These are phyloP conservation scores for Zea luxurians DNA, from an alignment of 176 grass and related monocot species.

Conservation along the genomic window DNA sequence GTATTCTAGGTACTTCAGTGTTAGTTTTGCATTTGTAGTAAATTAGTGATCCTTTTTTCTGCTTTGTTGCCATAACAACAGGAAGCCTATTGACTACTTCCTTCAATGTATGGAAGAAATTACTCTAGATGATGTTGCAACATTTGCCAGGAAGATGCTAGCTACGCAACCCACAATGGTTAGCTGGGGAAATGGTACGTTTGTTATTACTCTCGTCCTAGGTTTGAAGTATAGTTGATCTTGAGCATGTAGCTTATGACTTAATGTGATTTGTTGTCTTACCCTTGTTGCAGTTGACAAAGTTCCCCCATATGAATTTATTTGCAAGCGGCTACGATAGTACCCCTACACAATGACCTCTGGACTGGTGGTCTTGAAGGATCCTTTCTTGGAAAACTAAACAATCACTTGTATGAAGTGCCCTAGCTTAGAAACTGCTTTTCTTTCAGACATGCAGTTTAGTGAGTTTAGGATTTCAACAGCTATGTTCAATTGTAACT, in stretches of 20 bases:
- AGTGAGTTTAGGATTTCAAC: constrained; percentile 19
- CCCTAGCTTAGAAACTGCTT: background rate
- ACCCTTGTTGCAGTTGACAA: constrained; percentile 40
- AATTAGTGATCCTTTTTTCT: background rate
- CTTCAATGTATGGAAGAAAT: constrained; percentile 68
- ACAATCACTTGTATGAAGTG: background rate
- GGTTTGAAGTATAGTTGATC: background rate
- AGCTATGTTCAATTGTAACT: background rate
- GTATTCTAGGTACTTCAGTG: constrained; percentile 6
- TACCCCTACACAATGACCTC: constrained; percentile 3
- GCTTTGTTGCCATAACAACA: constrained; percentile 26
- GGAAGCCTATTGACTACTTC: constrained; percentile 82
- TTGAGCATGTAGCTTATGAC: constrained; percentile 7
- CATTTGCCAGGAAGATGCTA: constrained; percentile 64
- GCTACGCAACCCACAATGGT: constrained; percentile 74
- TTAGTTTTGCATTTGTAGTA: background rate
- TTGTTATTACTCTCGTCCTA: constrained; percentile 4
- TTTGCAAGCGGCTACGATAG: constrained; percentile 37
- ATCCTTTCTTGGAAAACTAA: background rate
- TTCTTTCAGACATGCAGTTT: background rate
- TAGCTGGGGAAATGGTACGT: constrained; percentile 75
- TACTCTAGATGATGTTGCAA: constrained; percentile 62
- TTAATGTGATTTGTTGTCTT: constrained; percentile 12
- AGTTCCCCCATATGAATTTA: constrained; percentile 49
- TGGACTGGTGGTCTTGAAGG: constrained; percentile 9